These are phyloP conservation scores for Chenopodium berlandieri DNA, from an alignment of 148 eudicot species.

Conservation along the genomic window DNA sequence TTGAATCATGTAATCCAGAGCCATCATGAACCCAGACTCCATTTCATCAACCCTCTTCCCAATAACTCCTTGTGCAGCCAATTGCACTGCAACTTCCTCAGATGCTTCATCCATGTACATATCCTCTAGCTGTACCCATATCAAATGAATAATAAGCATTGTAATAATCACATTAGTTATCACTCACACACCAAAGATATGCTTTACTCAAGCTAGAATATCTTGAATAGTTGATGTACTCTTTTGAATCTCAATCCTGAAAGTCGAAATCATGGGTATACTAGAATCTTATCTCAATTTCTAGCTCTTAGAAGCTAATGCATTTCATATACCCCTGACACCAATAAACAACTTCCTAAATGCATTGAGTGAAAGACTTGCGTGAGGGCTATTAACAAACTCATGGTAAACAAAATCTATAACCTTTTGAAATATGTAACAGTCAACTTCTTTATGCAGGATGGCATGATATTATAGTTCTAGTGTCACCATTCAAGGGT, in stretches of 20 bases:
- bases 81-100: constrained; percentile 79
- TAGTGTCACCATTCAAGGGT: background rate
- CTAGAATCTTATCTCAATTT: background rate
- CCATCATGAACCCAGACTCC: constrained; percentile 96
- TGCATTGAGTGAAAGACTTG: background rate
- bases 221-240: background rate
- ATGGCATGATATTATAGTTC: background rate
- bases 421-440: background rate
- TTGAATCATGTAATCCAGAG: constrained; percentile 96
- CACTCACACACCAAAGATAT: background rate
- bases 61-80: constrained; percentile 97
- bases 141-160: background rate
- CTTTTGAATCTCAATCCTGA: background rate
- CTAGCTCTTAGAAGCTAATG: background rate
- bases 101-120: constrained; percentile 87
- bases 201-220: background rate
- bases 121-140: constrained; percentile 67
- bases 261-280: background rate
- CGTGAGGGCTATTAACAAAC: background rate
- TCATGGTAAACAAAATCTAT: background rate
- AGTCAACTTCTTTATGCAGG: background rate
- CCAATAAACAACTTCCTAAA: background rate
- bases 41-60: constrained; percentile 98
- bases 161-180: background rate
- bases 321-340: background rate